Evolutionary conservation across 23 red algal genomes (phyloP).

Genomic region (Gracilaria domingensis): DNA sequence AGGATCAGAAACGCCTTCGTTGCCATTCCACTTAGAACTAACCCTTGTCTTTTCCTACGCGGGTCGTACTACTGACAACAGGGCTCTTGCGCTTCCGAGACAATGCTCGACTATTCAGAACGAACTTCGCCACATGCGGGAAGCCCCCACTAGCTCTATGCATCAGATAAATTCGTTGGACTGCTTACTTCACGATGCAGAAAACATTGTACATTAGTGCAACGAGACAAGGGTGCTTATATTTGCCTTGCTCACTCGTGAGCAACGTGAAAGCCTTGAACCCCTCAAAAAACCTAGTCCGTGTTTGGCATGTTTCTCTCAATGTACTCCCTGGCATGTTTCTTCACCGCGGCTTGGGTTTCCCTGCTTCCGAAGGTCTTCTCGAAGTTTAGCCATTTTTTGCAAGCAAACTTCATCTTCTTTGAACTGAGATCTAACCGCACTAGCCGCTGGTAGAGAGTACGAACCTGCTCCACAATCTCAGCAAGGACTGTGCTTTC

Average conservation of each 20-base stretch:
- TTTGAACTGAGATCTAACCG: slow-evolving; percentile 84
- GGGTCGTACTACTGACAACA: too few relatives aligned
- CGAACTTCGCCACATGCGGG: too few relatives aligned
- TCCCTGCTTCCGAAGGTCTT: slow-evolving; percentile 72
- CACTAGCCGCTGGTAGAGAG: slow-evolving; percentile 71
- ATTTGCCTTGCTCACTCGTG: too few relatives aligned
- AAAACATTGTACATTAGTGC: too few relatives aligned
- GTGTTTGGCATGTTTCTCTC: slow-evolving; percentile 59
- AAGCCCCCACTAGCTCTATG: neutral
- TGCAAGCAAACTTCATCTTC: slow-evolving; percentile 93
- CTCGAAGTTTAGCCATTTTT: slow-evolving; percentile 91
- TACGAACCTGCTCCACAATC: slow-evolving; percentile 50
- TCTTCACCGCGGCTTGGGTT: slow-evolving; percentile 70
- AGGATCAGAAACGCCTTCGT: too few relatives aligned
- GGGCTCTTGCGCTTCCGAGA: too few relatives aligned
- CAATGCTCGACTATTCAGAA: too few relatives aligned
- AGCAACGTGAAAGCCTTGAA: too few relatives aligned
- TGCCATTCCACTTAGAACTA: too few relatives aligned
- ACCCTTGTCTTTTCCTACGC: too few relatives aligned
- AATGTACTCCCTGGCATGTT: slow-evolving; percentile 80
- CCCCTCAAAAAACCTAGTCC: neutral
- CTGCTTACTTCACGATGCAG: too few relatives aligned
- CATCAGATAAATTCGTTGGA: neutral
- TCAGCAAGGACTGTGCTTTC: neutral
- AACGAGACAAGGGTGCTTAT: too few relatives aligned